A percentile compares a stretch with the other conserved stretches of the same genome.
Conservation (phyloP, 306 rosid species). For the Dryas drummondii region DNA sequence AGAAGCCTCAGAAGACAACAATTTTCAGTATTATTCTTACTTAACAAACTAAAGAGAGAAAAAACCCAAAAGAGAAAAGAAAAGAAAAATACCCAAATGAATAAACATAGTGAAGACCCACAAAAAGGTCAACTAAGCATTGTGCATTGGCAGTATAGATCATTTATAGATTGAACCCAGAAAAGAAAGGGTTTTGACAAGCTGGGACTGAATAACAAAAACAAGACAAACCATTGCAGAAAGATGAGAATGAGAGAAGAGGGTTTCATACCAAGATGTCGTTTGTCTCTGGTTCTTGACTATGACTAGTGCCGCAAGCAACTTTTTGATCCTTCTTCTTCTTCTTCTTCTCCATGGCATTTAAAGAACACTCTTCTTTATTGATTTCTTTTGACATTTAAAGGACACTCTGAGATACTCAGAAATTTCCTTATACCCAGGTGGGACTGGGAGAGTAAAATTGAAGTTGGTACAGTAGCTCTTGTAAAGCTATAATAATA, state of each 20-base stretch:
- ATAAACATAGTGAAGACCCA: not conserved
- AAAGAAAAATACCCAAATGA: not conserved
- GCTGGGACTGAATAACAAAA: not conserved
- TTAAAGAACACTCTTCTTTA: not conserved
- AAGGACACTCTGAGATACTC: not conserved
- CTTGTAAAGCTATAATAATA: not conserved
- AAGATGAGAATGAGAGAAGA: conserved; percentile 1
- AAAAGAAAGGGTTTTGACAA: conserved; percentile 4
- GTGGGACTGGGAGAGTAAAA: too few relatives aligned
- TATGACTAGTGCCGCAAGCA: conserved; percentile 26
- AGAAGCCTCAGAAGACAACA: not conserved
- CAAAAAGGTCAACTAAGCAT: not conserved
- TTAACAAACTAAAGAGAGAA: not conserved
- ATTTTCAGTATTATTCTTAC: not conserved
- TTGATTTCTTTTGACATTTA: not conserved
- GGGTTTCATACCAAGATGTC: conserved; percentile 25
- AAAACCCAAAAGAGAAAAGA: conserved; percentile 10
- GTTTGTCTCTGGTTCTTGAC: conserved; percentile 29
- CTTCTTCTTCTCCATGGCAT: conserved; percentile 33
- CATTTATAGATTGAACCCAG: not conserved
- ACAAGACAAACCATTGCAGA: not conserved
- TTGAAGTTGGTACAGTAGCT: not conserved
- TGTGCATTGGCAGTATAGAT: not conserved
- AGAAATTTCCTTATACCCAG: too few relatives aligned
- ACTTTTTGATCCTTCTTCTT: conserved; percentile 24